These are phyloP conservation scores for Colletotrichum gigasporum DNA, from an alignment of 2,329 filamentous ascomycete species.

Conservation along the genomic window DNA sequence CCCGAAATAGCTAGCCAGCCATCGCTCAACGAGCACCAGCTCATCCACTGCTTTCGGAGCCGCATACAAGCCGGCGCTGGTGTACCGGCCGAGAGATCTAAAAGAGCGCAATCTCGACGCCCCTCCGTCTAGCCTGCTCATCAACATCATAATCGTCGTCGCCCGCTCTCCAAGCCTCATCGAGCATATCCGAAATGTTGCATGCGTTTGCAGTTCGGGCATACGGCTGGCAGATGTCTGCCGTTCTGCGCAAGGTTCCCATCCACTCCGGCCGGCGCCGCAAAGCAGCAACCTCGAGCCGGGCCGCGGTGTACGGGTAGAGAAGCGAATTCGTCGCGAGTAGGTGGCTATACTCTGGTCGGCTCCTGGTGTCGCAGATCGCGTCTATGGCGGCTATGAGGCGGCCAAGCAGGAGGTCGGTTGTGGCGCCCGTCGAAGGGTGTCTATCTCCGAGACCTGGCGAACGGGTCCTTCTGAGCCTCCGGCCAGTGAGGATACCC, in stretches of 20 bases:
- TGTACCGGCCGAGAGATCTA: too few species aligned
- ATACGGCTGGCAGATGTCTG: neutral
- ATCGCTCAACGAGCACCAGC: too few species aligned
- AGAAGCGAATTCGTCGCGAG: constrained; percentile 36
- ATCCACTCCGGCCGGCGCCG: constrained; percentile 23
- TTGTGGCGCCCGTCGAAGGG: neutral
- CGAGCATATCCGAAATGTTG: neutral
- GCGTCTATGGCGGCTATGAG: constrained; percentile 36
- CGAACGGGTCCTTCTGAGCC: neutral
- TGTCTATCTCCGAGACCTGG: neutral
- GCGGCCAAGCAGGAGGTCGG: constrained; percentile 32
- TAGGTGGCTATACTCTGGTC: constrained; percentile 25
- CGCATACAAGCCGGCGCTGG: too few species aligned
- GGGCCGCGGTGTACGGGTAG: constrained; percentile 37
- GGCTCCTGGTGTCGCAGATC: constrained; percentile 28
- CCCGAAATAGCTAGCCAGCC: too few species aligned
- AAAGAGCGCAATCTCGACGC: constrained; percentile 23
- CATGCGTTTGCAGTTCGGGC: neutral
- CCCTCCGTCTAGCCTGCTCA: constrained; percentile 2
- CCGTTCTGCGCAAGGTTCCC: neutral
- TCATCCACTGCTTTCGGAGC: too few species aligned
- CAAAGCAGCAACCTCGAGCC: constrained; percentile 35
- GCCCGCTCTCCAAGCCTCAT: constrained; percentile 3
- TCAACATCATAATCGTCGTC: constrained; percentile 24
- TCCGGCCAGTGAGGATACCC: constrained; percentile 33